Conservation (phyloP, 306 rosid species). For the Trifolium subterraneum region DNA sequence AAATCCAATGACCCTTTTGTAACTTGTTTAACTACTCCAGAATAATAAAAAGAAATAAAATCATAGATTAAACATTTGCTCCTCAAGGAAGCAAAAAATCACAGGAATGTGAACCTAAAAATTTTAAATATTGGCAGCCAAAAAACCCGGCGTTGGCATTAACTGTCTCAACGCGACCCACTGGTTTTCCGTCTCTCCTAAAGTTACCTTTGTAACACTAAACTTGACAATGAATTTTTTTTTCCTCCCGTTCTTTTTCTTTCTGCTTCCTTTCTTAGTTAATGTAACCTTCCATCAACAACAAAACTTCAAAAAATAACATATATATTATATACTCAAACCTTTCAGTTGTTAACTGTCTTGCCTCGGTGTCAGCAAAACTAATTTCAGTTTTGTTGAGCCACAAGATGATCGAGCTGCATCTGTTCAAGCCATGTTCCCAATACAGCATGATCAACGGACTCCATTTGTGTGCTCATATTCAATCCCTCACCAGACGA, state of each 20-base stretch:
- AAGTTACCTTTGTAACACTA: constrained; percentile 48
- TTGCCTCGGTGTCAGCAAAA: constrained; percentile 43
- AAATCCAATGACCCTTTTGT: constrained; percentile 55
- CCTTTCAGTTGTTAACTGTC: constrained; percentile 45
- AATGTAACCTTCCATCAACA: constrained; percentile 42
- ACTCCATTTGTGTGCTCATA: constrained; percentile 53
- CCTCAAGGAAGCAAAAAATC: constrained; percentile 51
- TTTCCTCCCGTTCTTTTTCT: constrained; percentile 31
- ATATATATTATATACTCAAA: constrained; percentile 44
- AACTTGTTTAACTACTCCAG: constrained; percentile 45
- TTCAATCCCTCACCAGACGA: constrained; percentile 56
- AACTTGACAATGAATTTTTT: constrained; percentile 30
- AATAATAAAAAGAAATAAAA: constrained; percentile 45
- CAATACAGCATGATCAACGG: constrained; percentile 48
- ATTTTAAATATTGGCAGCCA: constrained; percentile 53
- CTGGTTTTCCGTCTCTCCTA: constrained; percentile 44
- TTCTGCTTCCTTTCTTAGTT: constrained; percentile 46
- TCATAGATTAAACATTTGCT: constrained; percentile 46
- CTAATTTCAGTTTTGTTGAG: constrained; percentile 50
- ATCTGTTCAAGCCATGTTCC: constrained; percentile 52
- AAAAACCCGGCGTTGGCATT: constrained; percentile 51
- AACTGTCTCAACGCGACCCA: constrained; percentile 38
- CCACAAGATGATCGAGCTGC: constrained; percentile 52
- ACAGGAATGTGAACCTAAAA: constrained; percentile 57
- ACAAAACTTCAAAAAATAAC: constrained; percentile 47